Evolutionary conservation across 306 rosid genomes (phyloP).

Genomic region (cucumber (Cucumis sativus)): Cucumber_9930_V3 NC_026659.2:22033001-22033500

Average conservation of each 20-base stretch:
- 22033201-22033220: neutral
- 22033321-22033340: conserved; percentile 1
- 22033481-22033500: neutral
- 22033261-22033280: neutral
- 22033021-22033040: no score
- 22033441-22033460: neutral
- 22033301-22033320: conserved; percentile 3
- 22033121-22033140: neutral
- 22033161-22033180: neutral
- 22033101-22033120: neutral
- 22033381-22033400: neutral
- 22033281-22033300: neutral
- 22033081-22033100: neutral
- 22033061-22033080: neutral
- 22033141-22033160: neutral
- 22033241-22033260: neutral
- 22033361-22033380: neutral
- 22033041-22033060: no score
- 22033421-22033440: neutral
- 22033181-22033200: neutral
- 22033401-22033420: neutral
- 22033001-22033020: no score
- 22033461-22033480: neutral
- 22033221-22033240: neutral
- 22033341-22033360: neutral